Evolutionary conservation across 306 rosid genomes (phyloP), one percentile per base, ranked within the genome.

Genomic region (Boehmeria nivea): DNA sequence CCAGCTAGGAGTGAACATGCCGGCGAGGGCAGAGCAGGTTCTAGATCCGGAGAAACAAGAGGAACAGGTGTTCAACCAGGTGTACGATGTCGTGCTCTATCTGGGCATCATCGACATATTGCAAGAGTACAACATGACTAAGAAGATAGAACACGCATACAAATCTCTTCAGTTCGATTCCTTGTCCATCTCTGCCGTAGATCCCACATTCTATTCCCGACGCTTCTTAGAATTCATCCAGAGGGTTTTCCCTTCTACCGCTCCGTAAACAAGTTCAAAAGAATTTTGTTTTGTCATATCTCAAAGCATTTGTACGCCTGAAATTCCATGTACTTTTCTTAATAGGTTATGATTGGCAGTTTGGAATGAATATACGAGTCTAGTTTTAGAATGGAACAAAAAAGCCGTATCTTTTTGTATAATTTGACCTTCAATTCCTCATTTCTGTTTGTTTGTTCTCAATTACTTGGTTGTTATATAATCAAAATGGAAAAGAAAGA

Each of bases 1-100:
- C 76, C 99, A 91, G 71, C 77, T 91, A n/a, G 99, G 99, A 53
- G 99, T 91, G 53, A 91, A 91, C 81, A 82, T 91, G 99, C 96
- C 99, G 4, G 81, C 99, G 21, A 87, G 99, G 78, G 99, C 99
- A 59, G 99, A 91, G 74, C 87, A 49, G 74, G 68, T 84, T 69
- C 82, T 75, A 16, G 3, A 8, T 10, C n/a, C 45, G 12, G 45
- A 11, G 45, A 40, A n/a, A 12, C 15, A 40, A 12, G 96, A 79
- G 54, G 63, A 51, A 44, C 75, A 80, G 66, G 78, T 70, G 74
- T 87, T 87, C 40, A 87, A 76, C 23, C 85, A 81, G 57, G 89
- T 76, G 3, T 91, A 91, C 20, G 99, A 91, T 40, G 99, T 91
- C 0, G 99, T 91, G 42, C 94, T 91, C 13, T 91, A 87, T 74